phyloP scores from a whole-genome alignment of 1,139 yeast species.

The Tardiomyces digboiensis region DNA sequence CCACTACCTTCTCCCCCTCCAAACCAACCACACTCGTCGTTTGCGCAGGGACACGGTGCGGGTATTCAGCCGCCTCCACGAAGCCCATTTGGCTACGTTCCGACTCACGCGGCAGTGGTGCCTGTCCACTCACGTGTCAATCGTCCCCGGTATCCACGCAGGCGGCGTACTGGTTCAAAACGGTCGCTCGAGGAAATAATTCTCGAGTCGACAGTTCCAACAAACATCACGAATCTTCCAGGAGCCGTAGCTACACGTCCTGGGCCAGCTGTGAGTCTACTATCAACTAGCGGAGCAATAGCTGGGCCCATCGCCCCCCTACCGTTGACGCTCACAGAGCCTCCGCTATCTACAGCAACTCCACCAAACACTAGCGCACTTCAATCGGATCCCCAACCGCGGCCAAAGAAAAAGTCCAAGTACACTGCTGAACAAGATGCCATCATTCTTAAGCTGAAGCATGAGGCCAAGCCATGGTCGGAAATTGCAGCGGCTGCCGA shows the following conservation, averaged over 20 bases:
- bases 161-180: constrained; percentile 20
- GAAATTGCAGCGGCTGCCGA: constrained; percentile 62
- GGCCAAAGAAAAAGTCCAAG: constrained; percentile 54
- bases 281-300: constrained; percentile 3
- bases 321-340: constrained; percentile 23
- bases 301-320: constrained; percentile 8
- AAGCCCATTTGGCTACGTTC: constrained; percentile 13
- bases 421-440: constrained; percentile 63
- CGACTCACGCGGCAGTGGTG: constrained; percentile 14
- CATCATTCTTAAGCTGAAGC: constrained; percentile 50
- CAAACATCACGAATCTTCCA: constrained; percentile 10
- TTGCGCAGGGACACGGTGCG: not conserved
- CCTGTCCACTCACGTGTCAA: constrained; percentile 11
- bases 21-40: not conserved
- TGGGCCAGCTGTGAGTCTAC: constrained; percentile 11
- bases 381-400: constrained; percentile 33
- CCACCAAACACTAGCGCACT: constrained; percentile 28
- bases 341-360: constrained; percentile 24
- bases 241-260: constrained; percentile 3
- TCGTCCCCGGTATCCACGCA: constrained; percentile 9
- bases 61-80: constrained; percentile 1
- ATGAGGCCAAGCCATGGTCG: constrained; percentile 60
- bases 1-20: constrained; percentile 3
- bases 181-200: constrained; percentile 22
- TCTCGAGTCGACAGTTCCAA: constrained; percentile 18